Evolutionary conservation across 257 asterid genomes (phyloP), one percentile per base, ranked within the genome.

Genomic region (Sherardia arvensis): DNA sequence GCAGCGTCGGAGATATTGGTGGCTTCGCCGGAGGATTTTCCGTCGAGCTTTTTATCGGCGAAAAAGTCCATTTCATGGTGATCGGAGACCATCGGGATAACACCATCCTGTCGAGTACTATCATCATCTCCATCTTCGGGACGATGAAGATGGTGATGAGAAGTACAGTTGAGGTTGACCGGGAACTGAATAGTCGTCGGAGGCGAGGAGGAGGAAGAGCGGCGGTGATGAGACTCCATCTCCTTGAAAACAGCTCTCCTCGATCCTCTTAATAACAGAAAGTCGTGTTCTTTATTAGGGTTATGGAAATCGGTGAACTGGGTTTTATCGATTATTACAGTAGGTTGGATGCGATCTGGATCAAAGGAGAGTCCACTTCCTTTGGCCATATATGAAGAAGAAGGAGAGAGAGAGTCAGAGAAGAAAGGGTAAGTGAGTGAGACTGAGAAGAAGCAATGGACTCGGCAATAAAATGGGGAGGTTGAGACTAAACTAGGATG

Each of bases 291-390:
- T 49, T 49, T 25, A 49, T 49, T 70, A 18, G 40, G 62, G 47
- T 17, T 64, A 45, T 69, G 76, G 55, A 11, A 61, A 61, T 26
- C 32, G 38, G 23, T 63, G 53, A 68, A 62, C 59, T 28, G 66
- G 53, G 29, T 59, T 68, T 29, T 61, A 43, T 69, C 32, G 34
- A 18, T 32, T 7, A 63, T 69, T 9, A 51, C 53, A 10, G 73
- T 36, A 4, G 66, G 77, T 3, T 38, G 36, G 74, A 71, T 78
- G 83, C 73, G 90, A 80, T 87, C 88, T 77, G 82, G 84, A 90
- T 90, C 95, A 87, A 87, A 77, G 75, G 95, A 71, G 83, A 87
- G 95, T 90, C 97, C 96, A 90, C 95, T 79, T 53, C 78, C 74
- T 70, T 69, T 81, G 90, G 92, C 88, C 95, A 88, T 78, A 78